Evolutionary conservation across 192 early-diverging fungal genomes (phyloP).

Genomic region (Spinellus fusiger): DNA sequence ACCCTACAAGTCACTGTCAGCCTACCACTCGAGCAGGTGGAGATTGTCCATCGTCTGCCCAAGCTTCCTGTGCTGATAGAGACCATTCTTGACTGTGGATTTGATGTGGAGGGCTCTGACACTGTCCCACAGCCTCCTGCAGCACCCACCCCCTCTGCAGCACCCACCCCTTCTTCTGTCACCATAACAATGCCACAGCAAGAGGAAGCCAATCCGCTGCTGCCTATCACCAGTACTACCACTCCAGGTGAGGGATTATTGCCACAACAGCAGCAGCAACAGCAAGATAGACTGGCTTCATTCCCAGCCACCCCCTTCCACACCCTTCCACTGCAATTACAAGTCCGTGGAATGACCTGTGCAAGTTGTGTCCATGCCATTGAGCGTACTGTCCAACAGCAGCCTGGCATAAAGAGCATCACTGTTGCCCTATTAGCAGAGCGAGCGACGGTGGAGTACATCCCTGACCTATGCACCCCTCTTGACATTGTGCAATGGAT

Average conservation of each 20-base stretch:
- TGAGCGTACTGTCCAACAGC: conserved; percentile 54
- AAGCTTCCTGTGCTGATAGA: background rate
- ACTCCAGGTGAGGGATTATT: no score
- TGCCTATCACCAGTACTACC: no score
- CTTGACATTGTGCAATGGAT: conserved; percentile 63
- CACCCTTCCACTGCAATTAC: conserved; percentile 56
- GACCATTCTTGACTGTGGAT: conserved; percentile 14
- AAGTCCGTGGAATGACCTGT: conserved; percentile 90
- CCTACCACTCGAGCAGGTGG: background rate
- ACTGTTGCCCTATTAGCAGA: conserved; percentile 76
- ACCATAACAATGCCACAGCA: no score
- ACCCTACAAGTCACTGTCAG: conserved; percentile 27
- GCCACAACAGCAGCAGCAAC: conserved; percentile 3
- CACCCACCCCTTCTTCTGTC: background rate
- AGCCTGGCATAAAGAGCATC: conserved; percentile 36
- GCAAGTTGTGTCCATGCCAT: conserved; percentile 73
- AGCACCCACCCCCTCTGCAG: background rate
- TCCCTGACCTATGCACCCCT: conserved; percentile 32
- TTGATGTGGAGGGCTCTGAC: conserved; percentile 15
- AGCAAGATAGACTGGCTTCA: background rate
- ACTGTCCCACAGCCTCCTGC: no score
- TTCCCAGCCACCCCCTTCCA: conserved; percentile 62
- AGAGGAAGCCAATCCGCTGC: no score
- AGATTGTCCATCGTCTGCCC: conserved; percentile 20
- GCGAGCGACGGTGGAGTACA: conserved; percentile 66